Base-by-base conservation (phyloP, 257 asterid genomes). In the Solanum tarijense region DNA sequence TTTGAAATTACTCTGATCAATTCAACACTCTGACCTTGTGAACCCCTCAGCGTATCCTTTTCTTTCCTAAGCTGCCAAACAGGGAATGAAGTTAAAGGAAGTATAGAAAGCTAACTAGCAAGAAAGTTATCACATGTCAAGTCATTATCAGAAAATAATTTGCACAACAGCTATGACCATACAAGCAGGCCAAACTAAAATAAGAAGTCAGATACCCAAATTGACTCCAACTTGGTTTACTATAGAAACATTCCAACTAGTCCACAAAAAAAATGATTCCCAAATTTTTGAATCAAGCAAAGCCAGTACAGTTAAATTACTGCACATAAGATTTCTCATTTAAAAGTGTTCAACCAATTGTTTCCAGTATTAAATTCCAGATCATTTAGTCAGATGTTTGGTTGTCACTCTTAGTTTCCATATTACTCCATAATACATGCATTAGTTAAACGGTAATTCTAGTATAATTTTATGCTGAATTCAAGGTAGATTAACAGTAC, bases 11-110 rank as follows among this genome's bases (percentile, higher is more conserved):
- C 99, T 88, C 92, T 93, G 92, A 96, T 94, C 86, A 95, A 92
- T 52, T 95, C 95, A 79, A 95, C 93, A 91, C 98, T 93, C 92
- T 92, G 89, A 83, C 93, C 91, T 88, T 94, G 95, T 21, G 99
- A 93, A 88, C 92, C 97, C 90, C 91, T 92, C 90, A 94, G 90
- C 87, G 85, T 85, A 89, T 96, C 95, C 91, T 92, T 96, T 88
- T 95, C 98, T 91, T 91, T 95, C 82, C 92, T 92, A 86, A 94
- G 92, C 98, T 96, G 94, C 88, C 93, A 83, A 79, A 87, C 29
- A 25, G 39, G 48, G 85, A 46, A 79, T 48, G 36, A 43, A 81
- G 60, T 60, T 27, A 46, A 78, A 81, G 69, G 83, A 85, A 87
- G 88, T 84, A 62, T 18, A 46, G 12, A 65, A 23, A n/a, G 71